A percentile compares a stretch with the other conserved stretches of the same genome.
Evolutionary conservation across 2,329 filamentous ascomycete species (phyloP).

Genomic region (Fusarium algeriense): DNA sequence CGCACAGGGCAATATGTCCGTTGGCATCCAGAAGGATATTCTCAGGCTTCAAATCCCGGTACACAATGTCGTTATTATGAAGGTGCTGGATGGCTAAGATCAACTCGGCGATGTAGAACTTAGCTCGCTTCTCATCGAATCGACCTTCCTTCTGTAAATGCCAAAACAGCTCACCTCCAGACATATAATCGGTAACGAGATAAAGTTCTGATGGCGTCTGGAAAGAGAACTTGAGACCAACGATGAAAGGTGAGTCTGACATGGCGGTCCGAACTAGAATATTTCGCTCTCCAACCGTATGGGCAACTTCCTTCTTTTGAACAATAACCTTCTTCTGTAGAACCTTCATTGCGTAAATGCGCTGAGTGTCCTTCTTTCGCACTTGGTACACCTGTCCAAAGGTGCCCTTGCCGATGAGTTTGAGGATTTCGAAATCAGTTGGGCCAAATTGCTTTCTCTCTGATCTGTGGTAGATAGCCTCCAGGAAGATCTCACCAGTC

Average conservation of each 20-base stretch:
- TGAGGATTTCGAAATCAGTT: constrained; percentile 94
- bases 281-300: constrained; percentile 96
- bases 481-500: constrained; percentile 90
- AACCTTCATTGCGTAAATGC: constrained; percentile 99
- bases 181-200: constrained; percentile 99
- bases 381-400: constrained; percentile 99
- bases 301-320: constrained; percentile 98
- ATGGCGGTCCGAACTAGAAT: constrained; percentile 97
- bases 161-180: constrained; percentile 97
- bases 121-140: constrained; percentile 93
- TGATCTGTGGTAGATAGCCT: constrained; percentile 85
- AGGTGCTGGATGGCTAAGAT: constrained; percentile 95
- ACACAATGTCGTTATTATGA: constrained; percentile 97
- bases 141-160: constrained; percentile 97
- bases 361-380: constrained; percentile 93
- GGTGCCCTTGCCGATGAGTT: constrained; percentile 96
- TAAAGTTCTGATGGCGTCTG: constrained; percentile 97
- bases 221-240: constrained; percentile 98
- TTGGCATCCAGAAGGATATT: constrained; percentile 98
- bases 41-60: constrained; percentile 96
- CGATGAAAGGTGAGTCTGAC: constrained; percentile 96
- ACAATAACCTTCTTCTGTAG: constrained; percentile 99
- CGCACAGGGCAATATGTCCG: constrained; percentile 96
- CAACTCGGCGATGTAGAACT: constrained; percentile 98
- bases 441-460: constrained; percentile 94